These are phyloP conservation scores for Crithidia mellificae DNA, from an alignment of 208 protist genomes.

Conservation along the genomic window DNA sequence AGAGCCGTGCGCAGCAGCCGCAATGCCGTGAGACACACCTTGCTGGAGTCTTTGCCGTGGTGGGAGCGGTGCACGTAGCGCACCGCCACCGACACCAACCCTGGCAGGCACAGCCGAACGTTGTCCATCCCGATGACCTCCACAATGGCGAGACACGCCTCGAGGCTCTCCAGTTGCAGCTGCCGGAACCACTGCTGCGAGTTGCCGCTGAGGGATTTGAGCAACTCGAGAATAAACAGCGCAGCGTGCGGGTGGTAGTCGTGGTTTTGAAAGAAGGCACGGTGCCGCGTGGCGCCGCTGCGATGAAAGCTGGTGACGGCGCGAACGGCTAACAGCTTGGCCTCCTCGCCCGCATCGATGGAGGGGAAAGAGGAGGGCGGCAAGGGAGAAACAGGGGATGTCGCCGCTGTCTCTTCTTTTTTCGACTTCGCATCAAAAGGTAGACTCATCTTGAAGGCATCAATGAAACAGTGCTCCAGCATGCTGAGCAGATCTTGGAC, in stretches of 20 bases:
- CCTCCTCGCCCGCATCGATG: constrained; percentile 73
- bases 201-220: constrained; percentile 70
- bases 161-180: constrained; percentile 67
- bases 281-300: constrained; percentile 35
- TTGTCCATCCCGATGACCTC: constrained; percentile 54
- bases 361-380: too few species aligned
- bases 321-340: constrained; percentile 53
- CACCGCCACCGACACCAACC: constrained; percentile 70
- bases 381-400: too few species aligned
- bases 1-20: constrained; percentile 45
- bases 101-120: constrained; percentile 70
- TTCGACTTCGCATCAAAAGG: constrained; percentile 13
- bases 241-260: constrained; percentile 74
- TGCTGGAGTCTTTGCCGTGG: constrained; percentile 66
- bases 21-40: constrained; percentile 55
- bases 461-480: constrained; percentile 71
- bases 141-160: constrained; percentile 63
- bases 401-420: too few species aligned
- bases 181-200: constrained; percentile 77
- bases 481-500: constrained; percentile 49
- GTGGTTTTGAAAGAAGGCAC: constrained; percentile 42
- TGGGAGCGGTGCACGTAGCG: constrained; percentile 71
- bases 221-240: constrained; percentile 83
- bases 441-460: constrained; percentile 47
- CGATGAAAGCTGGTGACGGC: constrained; percentile 65